phyloP scores from a whole-genome alignment of 202 grass and related monocot genomes.

The Eragrostis tef region DNA sequence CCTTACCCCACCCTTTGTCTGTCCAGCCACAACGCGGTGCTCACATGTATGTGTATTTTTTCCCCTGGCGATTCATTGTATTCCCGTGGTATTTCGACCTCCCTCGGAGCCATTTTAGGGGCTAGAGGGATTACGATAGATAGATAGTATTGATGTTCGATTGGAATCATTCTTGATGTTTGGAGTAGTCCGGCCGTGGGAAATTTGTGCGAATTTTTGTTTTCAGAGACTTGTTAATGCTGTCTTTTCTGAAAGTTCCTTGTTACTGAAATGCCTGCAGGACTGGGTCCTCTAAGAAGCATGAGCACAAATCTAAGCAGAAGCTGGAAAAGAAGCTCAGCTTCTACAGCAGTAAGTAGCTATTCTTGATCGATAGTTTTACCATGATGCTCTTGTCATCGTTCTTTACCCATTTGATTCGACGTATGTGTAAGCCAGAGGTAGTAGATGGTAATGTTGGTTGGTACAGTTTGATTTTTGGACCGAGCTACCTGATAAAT shows the following conservation, averaged over 20 bases:
- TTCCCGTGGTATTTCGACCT: too few relatives aligned
- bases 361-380: not conserved
- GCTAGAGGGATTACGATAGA: too few relatives aligned
- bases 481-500: not conserved
- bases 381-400: not conserved
- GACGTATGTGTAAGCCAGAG: not conserved
- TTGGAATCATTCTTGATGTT: too few relatives aligned
- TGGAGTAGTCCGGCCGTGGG: too few relatives aligned
- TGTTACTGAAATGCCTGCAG: constrained; percentile 36
- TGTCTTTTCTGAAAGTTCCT: constrained; percentile 10
- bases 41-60: too few relatives aligned
- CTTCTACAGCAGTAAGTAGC: constrained; percentile 58
- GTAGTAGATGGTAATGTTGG: not conserved
- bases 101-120: too few relatives aligned
- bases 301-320: constrained; percentile 59
- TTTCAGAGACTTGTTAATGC: not conserved
- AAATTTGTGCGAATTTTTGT: too few relatives aligned
- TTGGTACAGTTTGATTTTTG: not conserved
- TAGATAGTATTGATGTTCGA: too few relatives aligned
- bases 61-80: too few relatives aligned
- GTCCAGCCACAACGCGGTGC: too few relatives aligned
- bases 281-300: constrained; percentile 52
- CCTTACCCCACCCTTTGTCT: too few relatives aligned
- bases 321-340: constrained; percentile 58
- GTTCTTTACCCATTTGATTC: not conserved